Base-by-base conservation (phyloP, 352 stramenopile species). In the Pythium folliculosum region DNA sequence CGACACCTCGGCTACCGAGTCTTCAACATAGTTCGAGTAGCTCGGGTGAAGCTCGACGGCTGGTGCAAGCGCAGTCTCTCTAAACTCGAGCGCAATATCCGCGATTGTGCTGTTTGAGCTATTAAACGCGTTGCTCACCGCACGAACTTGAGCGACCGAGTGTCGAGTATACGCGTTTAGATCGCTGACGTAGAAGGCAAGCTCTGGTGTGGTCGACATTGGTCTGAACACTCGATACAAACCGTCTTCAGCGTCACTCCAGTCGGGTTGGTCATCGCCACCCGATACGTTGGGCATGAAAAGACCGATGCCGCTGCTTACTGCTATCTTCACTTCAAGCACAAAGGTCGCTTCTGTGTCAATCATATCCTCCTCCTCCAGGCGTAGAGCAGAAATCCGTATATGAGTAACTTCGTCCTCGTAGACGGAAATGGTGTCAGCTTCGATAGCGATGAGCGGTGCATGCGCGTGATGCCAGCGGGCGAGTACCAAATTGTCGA, bases 341-440 rank as follows among this genome's bases (percentile, higher is more conserved):
- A 35, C 37, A 2, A 60, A 13, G 5, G 8, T 27, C 8, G 45
- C 63, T 0, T 69, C 45, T 4, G 9, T 1, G 35, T 69, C 63
- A 1, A 52, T 23, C 38, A 52, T 1, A 38, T 69, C 63, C n/a
- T 69, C 27, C 22, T 22, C 14, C 1, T 52, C 19, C 0, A 63
- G 3, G 9, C 12, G 10, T 2, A 70, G 37, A 19, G 19, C 53
- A 1, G 14, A 19, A 7, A 70, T 56, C 21, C 37, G n/a, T 0
- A 70, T 37, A 9, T 2, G 25, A 7, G 63, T 55, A 35, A 60
- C n/a, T 60, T 70, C 63, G 23, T 70, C 63, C 32, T 70, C 63
- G 27, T 65, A 70, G 1, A 60, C 55, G 5, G 63, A 50, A 3
- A 65, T 56, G 1, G 10, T 43, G 0, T 43, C 25, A 8, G 14